Evolutionary conservation across 2,329 filamentous ascomycete species (phyloP).

Genomic region (Aaosphaeria pasadenensis): DNA sequence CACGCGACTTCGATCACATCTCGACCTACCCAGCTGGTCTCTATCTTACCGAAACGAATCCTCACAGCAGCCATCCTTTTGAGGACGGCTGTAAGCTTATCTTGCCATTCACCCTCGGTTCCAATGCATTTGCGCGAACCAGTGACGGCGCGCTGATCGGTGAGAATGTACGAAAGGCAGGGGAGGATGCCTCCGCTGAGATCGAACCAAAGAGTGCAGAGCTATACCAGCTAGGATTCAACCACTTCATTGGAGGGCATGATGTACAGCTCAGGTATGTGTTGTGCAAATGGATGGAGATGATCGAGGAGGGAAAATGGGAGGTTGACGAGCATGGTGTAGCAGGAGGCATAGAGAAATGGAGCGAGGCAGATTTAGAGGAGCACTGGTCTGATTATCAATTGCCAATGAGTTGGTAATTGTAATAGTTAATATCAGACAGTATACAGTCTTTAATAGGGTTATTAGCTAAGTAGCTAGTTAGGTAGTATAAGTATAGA

Average conservation of each 20-base stretch:
- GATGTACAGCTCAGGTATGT: slow-evolving; percentile 6
- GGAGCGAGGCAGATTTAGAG: background rate
- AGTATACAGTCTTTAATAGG: too few relatives aligned
- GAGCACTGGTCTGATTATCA: background rate
- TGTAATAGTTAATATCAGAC: too few relatives aligned
- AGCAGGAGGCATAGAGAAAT: background rate
- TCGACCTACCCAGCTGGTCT: background rate
- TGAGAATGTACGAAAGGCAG: slow-evolving; percentile 3
- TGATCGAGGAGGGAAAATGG: slow-evolving; percentile 2
- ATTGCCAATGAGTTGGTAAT: too few relatives aligned
- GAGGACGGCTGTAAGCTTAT: background rate
- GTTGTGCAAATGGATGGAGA: slow-evolving; percentile 6
- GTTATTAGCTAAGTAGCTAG: too few relatives aligned
- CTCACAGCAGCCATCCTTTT: background rate
- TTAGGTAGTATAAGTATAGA: too few relatives aligned
- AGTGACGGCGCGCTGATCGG: slow-evolving; percentile 8
- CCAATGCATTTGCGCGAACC: slow-evolving; percentile 7
- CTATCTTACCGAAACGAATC: background rate
- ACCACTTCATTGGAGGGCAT: slow-evolving; percentile 7
- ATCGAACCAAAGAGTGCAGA: slow-evolving; percentile 1
- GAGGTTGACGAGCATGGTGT: background rate
- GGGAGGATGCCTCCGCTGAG: slow-evolving; percentile 1
- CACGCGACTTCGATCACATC: background rate
- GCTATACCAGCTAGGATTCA: slow-evolving; percentile 6
- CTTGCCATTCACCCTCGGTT: slow-evolving; percentile 6